Base-by-base conservation (phyloP, 805 yeast species). In the Isabelozyma rhagii region DNA sequence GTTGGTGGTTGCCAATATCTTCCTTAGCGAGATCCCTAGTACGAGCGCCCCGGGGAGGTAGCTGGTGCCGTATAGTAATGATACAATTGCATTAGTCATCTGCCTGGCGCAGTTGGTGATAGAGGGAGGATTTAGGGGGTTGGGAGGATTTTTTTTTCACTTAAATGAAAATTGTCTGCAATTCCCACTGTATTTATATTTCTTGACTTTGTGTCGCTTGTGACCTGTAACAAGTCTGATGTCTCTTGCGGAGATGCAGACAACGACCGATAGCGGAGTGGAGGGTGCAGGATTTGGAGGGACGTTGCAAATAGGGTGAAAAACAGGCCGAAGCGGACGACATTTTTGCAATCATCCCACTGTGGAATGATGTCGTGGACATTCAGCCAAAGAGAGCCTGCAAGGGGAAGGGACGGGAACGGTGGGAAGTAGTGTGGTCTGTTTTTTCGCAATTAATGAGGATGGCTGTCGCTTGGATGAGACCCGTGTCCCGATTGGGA, bases 41-140 rank as follows among this genome's bases (percentile, higher is more conserved):
- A 81, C 79, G 31, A 82, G 64, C 0, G 83, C 80, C 15, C 88
- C 87, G 1, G 86, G 83, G 25, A 83, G 61, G 60, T 83, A 83
- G 38, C 72, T 71, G 14, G 76, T 63, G 25, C 79, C 71, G 60
- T 78, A 82, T 29, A 83, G 65, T 21, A 81, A 66, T 1, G 84
- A 75, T 46, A 72, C 72, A 34, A 75, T 61, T n/a, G 79, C 82
- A 47, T 57, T 57, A 2, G 64, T 56, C 69, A 67, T 66, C n/a
- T 9, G 36, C 36, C 36, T 31, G 36, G n/a, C 25, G 25, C 25
- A 21, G 25, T 21, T 21, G 25, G 6, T 21, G 25, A 21, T 21
- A 21, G 25, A 3, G 25, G 25, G 6, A 5, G 25, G 25, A 2
- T 21, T 5, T 4, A 6, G 25, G 25, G 6, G 5, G 25, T 21